Evolutionary conservation across 257 asterid genomes (phyloP), one percentile per base, ranked within the genome.

Genomic region (Solanum appendiculatum): DNA sequence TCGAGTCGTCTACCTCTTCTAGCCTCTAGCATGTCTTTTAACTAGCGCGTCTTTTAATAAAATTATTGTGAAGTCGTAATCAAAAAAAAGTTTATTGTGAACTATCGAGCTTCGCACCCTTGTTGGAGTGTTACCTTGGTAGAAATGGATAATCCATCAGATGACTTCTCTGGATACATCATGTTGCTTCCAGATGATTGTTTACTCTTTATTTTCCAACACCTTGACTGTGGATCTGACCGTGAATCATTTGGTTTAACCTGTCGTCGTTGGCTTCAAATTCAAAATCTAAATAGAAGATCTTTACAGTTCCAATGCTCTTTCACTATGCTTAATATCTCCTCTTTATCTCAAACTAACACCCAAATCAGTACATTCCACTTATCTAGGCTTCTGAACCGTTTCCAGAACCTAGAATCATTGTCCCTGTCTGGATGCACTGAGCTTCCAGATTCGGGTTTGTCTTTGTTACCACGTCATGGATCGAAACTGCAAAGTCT

Each of bases 241-340:
- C 93, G 96, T 64, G 95, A 93, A 42, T 89, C 98, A 33, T 93
- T 95, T 85, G 98, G 98, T 23, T 86, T 93, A 87, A 92, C 98
- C 80, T 95, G 97, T 82, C 70, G 51, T 87, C 94, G 91, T 34
- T 95, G 95, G 95, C 95, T 93, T 87, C 87, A 87, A 31, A 91
- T 95, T 64, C 95, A 95, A 86, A 95, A 94, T 85, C 90, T 89
- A 23, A 85, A 90, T 85, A 94, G 97, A 88, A 90, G 87, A 51
- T 92, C 94, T 15, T 92, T 95, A 75, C 95, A 95, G 56, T 92
- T 94, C 36, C 91, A 89, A 7, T 94, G 98, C 87, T 91, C 98
- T 6, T 88, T 94, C 74, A 82, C 87, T 42, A 89, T 84, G 29
- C 89, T 90, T 36, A 91, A 87, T 31, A 48, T 87, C 37, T 40